These are phyloP conservation scores for Pholiota molesta DNA, from an alignment of 768 basidiomycete species.

Conservation along the genomic window DNA sequence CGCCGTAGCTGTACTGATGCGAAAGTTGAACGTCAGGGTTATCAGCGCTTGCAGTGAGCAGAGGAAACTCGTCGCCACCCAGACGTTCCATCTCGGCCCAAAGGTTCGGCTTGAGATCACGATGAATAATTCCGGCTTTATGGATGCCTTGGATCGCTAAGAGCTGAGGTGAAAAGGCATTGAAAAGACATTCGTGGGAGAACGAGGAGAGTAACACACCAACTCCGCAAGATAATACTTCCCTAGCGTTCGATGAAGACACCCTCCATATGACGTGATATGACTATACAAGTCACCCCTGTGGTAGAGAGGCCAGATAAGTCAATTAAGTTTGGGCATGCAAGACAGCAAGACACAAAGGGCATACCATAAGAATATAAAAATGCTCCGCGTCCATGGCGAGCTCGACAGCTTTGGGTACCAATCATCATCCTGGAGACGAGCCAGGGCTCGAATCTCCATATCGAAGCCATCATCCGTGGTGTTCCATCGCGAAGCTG, in stretches of 20 bases:
- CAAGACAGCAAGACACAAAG: neutral
- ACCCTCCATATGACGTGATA: constrained; percentile 21
- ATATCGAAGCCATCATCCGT: constrained; percentile 8
- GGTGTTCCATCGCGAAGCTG: neutral
- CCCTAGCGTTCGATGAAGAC: constrained; percentile 18
- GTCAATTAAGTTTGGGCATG: neutral
- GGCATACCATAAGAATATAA: constrained; percentile 25
- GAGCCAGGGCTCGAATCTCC: constrained; percentile 22
- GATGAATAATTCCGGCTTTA: constrained; percentile 71
- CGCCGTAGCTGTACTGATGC: constrained; percentile 56
- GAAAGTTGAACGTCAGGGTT: constrained; percentile 86
- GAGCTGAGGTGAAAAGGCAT: constrained; percentile 10
- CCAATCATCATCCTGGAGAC: constrained; percentile 14
- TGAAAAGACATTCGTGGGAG: neutral
- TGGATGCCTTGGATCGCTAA: constrained; percentile 23
- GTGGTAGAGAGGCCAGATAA: constrained; percentile 19
- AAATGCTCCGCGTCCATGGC: constrained; percentile 15
- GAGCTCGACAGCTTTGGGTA: constrained; percentile 21
- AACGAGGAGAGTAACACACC: constrained; percentile 4
- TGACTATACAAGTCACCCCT: constrained; percentile 20
- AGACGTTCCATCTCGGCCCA: constrained; percentile 15
- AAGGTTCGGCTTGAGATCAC: constrained; percentile 87
- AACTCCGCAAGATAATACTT: constrained; percentile 25
- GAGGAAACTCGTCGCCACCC: constrained; percentile 21
- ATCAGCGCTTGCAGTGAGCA: constrained; percentile 22